Percentiles rank a stretch among this genome's conserved stretches.
Evolutionary conservation across 2,329 filamentous ascomycete genomes (phyloP).

Genomic region (Lasiodiplodia gonubiensis): DNA sequence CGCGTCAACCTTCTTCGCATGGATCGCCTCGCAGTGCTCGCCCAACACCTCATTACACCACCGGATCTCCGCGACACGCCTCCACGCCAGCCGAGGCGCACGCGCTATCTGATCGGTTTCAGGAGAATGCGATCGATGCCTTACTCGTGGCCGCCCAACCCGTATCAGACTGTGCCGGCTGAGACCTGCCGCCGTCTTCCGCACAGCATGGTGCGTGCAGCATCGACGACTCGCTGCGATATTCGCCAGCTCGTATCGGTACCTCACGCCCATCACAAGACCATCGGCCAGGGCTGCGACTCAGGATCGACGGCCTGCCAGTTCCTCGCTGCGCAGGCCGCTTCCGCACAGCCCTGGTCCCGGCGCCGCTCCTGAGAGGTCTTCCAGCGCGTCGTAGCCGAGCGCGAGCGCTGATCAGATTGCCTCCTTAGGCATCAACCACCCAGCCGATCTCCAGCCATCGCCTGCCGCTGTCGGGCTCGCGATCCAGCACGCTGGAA

Average conservation of each 20-base stretch:
- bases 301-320: not conserved
- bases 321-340: conserved; percentile 1
- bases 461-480: conserved; percentile 1
- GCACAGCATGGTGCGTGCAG: not conserved
- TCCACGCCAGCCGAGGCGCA: not conserved
- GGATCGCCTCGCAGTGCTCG: conserved; percentile 18
- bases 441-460: conserved; percentile 18
- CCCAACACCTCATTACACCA: conserved; percentile 17
- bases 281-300: not conserved
- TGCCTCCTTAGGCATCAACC: conserved; percentile 27
- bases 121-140: conserved; percentile 23
- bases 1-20: conserved; percentile 25
- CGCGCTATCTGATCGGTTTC: conserved; percentile 23
- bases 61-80: conserved; percentile 8
- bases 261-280: conserved; percentile 13
- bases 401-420: conserved; percentile 25
- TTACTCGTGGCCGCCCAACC: conserved; percentile 14
- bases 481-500: conserved; percentile 3
- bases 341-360: conserved; percentile 23
- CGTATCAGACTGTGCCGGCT: not conserved
- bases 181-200: not conserved
- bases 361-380: conserved; percentile 15
- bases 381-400: conserved; percentile 17
- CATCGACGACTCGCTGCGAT: not conserved
- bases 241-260: conserved; percentile 13